phyloP scores from a whole-genome alignment of 2,329 filamentous ascomycete species.

The Fulvia fulva region DNA sequence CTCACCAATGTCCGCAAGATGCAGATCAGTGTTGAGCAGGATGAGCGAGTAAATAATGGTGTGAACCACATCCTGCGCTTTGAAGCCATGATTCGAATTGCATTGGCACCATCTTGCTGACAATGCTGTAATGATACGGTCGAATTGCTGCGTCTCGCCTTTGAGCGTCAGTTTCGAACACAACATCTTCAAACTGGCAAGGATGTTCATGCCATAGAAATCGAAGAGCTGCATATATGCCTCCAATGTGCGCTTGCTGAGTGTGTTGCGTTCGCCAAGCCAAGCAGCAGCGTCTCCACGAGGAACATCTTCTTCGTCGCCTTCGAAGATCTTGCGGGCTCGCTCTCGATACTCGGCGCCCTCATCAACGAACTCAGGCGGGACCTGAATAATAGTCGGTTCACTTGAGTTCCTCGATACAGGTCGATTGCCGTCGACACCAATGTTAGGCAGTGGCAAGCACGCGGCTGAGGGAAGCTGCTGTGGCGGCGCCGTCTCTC shows the following conservation, averaged over 20 bases:
- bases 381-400: conserved; percentile 17
- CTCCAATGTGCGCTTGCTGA: conserved; percentile 53
- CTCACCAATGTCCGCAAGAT: conserved; percentile 88
- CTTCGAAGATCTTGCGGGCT: conserved; percentile 78
- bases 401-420: conserved; percentile 34
- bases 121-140: conserved; percentile 86
- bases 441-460: conserved; percentile 35
- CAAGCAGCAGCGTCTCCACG: conserved; percentile 80
- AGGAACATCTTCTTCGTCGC: conserved; percentile 73
- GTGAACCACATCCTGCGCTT: conserved; percentile 87
- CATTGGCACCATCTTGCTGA: conserved; percentile 88
- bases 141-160: conserved; percentile 94
- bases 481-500: conserved; percentile 3
- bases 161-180: conserved; percentile 78
- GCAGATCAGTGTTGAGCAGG: conserved; percentile 90
- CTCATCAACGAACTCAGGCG: conserved; percentile 22
- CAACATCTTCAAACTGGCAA: conserved; percentile 71
- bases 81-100: conserved; percentile 91
- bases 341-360: conserved; percentile 67
- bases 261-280: conserved; percentile 67
- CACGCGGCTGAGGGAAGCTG: conserved; percentile 20
- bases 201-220: conserved; percentile 75
- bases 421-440: conserved; percentile 45
- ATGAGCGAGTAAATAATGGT: conserved; percentile 96
- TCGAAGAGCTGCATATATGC: conserved; percentile 94